Evolutionary conservation across 1,284 basidiomycete species (phyloP), one percentile per base, ranked within the genome.

Genomic region (Heterobasidion parviporum): DNA sequence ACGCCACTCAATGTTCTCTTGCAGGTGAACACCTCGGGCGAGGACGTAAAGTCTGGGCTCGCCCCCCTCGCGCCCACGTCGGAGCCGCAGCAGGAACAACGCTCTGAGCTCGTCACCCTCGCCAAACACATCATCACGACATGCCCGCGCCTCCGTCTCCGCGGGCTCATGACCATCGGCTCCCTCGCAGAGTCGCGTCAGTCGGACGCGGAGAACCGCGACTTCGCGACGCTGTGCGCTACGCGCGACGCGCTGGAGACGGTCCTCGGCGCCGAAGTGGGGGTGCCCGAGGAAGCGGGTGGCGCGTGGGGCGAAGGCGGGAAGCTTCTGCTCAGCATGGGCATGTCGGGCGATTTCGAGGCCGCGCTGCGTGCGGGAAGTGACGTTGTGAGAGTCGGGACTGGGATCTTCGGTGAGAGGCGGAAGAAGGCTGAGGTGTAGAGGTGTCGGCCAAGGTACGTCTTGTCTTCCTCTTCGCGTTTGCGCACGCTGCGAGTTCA

Each of bases 111-210:
- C 32, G 70, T 80, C 38, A 70, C 78, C 50, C 79, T 98, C 15
- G 94, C 91, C 1, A 72, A 70, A 47, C 82, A 91, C 63, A 78
- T 99, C 65, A 66, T 95, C 56, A 69, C 71, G 1, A 70, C 77
- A 34, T 99, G 96, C 67, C 88, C 90, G 0, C 75, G 74, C 16
- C 77, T 99, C 38, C 78, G 77, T 16, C 72, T 99, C 2, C 80
- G 85, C 46, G 97, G 96, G 4, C 73, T 99, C 44, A 99, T 99
- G 96, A 98, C 96, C 0, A 99, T 99, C 63, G 96, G 97, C 1
- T 84, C 93, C 4, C 78, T 89, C 55, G 78, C 84, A 47, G 78
- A 85, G 58, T 92, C 89, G 1, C 76, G 88, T 15, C 72, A 72
- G 1, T 66, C 68, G 3, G 73, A 76, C 5, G 78, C 82, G 57